A percentile compares a stretch with the other conserved stretches of the same genome.
These are phyloP conservation scores for Nymphaea thermarum DNA, from an alignment of 164 flowering plant genomes.

Conservation along the genomic window DNA sequence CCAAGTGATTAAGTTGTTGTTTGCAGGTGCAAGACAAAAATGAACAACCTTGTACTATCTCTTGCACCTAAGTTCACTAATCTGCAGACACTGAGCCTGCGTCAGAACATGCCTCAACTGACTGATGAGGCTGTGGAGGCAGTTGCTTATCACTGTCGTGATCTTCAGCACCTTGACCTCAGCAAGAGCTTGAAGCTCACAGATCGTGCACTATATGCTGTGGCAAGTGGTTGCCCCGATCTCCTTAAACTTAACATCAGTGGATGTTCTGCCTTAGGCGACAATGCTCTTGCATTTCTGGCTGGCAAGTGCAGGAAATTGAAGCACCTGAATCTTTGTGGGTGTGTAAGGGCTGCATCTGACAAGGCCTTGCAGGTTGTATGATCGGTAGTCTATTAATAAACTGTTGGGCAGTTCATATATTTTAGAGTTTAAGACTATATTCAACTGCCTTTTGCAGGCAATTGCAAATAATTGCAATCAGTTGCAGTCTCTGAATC, in stretches of 20 bases:
- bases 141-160: constrained; percentile 63
- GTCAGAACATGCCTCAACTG: constrained; percentile 79
- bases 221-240: constrained; percentile 76
- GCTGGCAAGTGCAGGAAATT: constrained; percentile 44
- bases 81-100: constrained; percentile 46
- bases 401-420: not conserved
- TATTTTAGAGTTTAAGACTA: not conserved
- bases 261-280: constrained; percentile 72
- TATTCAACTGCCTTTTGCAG: constrained; percentile 23
- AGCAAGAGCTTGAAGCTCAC: constrained; percentile 85
- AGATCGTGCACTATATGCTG: constrained; percentile 59
- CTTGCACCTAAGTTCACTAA: constrained; percentile 78
- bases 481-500: constrained; percentile 53
- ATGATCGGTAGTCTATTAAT: not conserved
- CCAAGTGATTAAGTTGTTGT: not conserved
- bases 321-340: constrained; percentile 73
- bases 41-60: constrained; percentile 73
- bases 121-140: constrained; percentile 62
- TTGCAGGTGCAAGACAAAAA: constrained; percentile 74
- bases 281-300: constrained; percentile 42
- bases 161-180: constrained; percentile 79
- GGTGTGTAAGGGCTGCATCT: constrained; percentile 71
- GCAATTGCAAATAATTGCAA: constrained; percentile 69
- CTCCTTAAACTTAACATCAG: constrained; percentile 80
- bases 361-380: constrained; percentile 62